These are phyloP conservation scores for Hemileccinum rubropunctum DNA, from an alignment of 768 basidiomycete species.

Conservation along the genomic window DNA sequence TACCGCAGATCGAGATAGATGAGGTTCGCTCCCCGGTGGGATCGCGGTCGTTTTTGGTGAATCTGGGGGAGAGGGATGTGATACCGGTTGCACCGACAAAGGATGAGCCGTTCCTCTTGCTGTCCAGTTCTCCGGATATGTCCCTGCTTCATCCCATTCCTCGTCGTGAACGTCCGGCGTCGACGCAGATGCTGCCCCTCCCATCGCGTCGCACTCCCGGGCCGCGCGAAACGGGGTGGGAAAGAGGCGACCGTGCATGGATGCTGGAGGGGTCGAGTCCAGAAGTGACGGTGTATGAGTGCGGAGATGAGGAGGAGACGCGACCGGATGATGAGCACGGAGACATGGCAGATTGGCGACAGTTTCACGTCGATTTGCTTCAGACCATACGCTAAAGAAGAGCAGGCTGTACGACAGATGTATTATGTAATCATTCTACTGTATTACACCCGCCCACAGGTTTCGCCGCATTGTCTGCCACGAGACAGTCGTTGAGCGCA, in stretches of 20 bases:
- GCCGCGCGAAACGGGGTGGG: slow-evolving; percentile 12
- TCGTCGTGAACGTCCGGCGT: slow-evolving; percentile 29
- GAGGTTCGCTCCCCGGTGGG: slow-evolving; percentile 36
- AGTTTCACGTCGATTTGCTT: slow-evolving; percentile 50
- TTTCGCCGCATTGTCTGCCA: slow-evolving; percentile 13
- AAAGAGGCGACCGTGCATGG: slow-evolving; percentile 34
- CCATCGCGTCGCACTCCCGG: slow-evolving; percentile 28
- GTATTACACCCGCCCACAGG: no score
- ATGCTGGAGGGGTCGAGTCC: slow-evolving; percentile 40
- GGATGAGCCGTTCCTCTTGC: slow-evolving; percentile 44
- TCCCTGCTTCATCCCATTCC: slow-evolving; percentile 20
- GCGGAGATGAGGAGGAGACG: slow-evolving; percentile 30
- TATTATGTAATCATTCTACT: slow-evolving; percentile 28
- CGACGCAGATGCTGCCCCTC: slow-evolving; percentile 32
- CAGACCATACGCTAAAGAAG: slow-evolving; percentile 5
- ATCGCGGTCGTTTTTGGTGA: slow-evolving; percentile 42
- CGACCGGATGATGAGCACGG: neutral
- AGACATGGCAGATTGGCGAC: slow-evolving; percentile 45
- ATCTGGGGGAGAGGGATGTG: slow-evolving; percentile 32
- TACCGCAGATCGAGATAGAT: slow-evolving; percentile 29
- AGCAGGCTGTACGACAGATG: neutral
- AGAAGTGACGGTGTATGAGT: slow-evolving; percentile 24
- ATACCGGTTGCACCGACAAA: slow-evolving; percentile 20
- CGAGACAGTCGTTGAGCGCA: slow-evolving; percentile 9
- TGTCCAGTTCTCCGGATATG: slow-evolving; percentile 33